Evolutionary conservation across 2,329 filamentous ascomycete species (phyloP).

Genomic region (Orbilia javanica): DNA sequence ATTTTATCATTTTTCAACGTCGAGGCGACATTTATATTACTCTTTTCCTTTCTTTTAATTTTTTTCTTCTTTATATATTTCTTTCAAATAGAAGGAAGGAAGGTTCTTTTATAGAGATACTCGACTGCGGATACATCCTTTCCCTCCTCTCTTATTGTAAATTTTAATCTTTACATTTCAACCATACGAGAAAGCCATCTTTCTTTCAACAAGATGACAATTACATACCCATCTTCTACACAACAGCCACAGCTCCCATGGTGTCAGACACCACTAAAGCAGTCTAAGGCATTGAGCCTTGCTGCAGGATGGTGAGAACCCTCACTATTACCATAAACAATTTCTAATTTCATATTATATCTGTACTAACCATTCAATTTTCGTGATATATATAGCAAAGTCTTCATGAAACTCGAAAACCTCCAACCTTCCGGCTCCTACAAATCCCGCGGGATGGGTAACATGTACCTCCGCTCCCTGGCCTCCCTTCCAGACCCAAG

Average conservation of each 20-base stretch:
- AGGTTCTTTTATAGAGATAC: not conserved
- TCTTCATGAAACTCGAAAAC: constrained; percentile 87
- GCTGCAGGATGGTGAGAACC: constrained; percentile 76
- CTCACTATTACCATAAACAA: constrained; percentile 3
- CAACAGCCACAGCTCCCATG: constrained; percentile 69
- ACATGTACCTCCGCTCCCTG: constrained; percentile 73
- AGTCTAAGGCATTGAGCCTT: constrained; percentile 76
- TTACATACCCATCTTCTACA: constrained; percentile 54
- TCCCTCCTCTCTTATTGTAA: no score
- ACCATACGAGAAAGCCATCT: not conserved
- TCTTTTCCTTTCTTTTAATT: not conserved
- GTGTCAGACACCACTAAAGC: constrained; percentile 78
- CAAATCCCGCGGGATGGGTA: constrained; percentile 83
- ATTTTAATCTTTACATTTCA: not conserved
- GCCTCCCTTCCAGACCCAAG: constrained; percentile 64
- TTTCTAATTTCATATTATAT: no score
- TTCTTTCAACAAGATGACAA: constrained; percentile 58
- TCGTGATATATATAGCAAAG: constrained; percentile 69
- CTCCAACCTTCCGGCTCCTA: constrained; percentile 87
- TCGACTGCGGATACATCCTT: not conserved
- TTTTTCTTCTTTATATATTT: no score
- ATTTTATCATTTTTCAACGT: constrained; percentile 15
- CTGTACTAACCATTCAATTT: constrained; percentile 59
- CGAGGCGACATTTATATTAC: constrained; percentile 2
- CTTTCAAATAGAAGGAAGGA: not conserved